Evolutionary conservation across 352 stramenopile genomes (phyloP).

Genomic region (Globisporangium orthogonon): DNA sequence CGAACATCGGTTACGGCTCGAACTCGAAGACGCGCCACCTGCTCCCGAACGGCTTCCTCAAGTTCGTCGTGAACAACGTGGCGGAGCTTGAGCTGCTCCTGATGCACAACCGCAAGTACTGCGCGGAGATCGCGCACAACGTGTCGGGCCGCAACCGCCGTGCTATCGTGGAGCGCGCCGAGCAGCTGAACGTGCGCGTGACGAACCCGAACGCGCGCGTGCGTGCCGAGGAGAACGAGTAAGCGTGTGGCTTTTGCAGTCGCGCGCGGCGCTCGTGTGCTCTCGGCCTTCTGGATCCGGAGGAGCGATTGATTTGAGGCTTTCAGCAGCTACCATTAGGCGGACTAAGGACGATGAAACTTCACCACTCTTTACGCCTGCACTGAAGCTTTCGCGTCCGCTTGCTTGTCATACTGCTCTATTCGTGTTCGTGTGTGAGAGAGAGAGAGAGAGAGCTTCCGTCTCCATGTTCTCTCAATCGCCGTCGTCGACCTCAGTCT

Average conservation of each 20-base stretch:
- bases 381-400: slow-evolving; percentile 7
- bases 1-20: slow-evolving; percentile 98
- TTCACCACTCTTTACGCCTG: slow-evolving; percentile 29
- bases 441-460: too few relatives aligned
- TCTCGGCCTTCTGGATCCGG: slow-evolving; percentile 16
- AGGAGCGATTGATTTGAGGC: slow-evolving; percentile 9
- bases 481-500: too few relatives aligned
- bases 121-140: slow-evolving; percentile 97
- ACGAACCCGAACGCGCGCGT: slow-evolving; percentile 98
- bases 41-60: slow-evolving; percentile 98
- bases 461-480: too few relatives aligned
- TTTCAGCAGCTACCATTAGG: slow-evolving; percentile 14
- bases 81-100: slow-evolving; percentile 96
- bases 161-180: slow-evolving; percentile 96
- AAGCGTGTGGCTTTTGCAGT: slow-evolving; percentile 25
- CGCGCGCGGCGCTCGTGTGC: background rate
- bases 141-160: slow-evolving; percentile 95
- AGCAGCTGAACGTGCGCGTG: slow-evolving; percentile 98
- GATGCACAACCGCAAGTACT: slow-evolving; percentile 97
- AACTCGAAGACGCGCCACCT: slow-evolving; percentile 99
- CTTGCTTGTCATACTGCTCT: too few relatives aligned
- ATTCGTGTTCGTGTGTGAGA: too few relatives aligned
- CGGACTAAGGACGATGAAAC: slow-evolving; percentile 23
- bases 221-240: slow-evolving; percentile 94
- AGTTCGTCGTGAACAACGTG: slow-evolving; percentile 98